Evolutionary conservation across 108 stramenopile species (phyloP).

Genomic region (Nitzschia inconspicua): DNA sequence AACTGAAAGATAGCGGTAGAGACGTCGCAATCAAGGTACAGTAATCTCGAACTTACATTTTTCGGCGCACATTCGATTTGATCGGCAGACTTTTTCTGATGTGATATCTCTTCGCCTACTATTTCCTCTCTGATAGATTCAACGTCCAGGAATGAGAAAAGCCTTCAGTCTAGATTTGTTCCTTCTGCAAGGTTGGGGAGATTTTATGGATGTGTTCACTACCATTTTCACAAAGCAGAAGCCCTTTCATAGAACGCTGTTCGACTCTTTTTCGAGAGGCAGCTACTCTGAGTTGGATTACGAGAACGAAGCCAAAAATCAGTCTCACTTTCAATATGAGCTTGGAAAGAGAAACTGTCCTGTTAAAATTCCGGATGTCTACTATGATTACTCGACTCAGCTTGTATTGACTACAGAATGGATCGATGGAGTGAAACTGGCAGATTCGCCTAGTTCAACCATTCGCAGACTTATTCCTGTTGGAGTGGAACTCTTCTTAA

Average conservation of each 20-base stretch:
- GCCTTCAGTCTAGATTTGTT: conserved; percentile 80
- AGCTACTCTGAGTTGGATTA: conserved; percentile 95
- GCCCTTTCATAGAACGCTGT: conserved; percentile 45
- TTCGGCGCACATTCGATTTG: too few relatives aligned
- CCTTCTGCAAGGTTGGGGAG: conserved; percentile 56
- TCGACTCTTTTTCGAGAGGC: conserved; percentile 41
- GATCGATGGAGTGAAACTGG: conserved; percentile 78
- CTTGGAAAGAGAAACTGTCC: conserved; percentile 38
- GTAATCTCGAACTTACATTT: too few relatives aligned
- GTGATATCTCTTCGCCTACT: too few relatives aligned
- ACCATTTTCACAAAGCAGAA: conserved; percentile 59
- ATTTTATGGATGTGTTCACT: conserved; percentile 52
- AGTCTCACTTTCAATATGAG: conserved; percentile 68
- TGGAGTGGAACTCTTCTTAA: conserved; percentile 83
- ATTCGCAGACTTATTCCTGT: conserved; percentile 76
- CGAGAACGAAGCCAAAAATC: conserved; percentile 87
- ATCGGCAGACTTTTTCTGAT: too few relatives aligned
- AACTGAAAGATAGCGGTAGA: conserved; percentile 16
- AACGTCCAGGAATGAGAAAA: conserved; percentile 76
- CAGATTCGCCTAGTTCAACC: conserved; percentile 44
- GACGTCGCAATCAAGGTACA: conserved; percentile 82
- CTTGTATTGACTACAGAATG: conserved; percentile 93
- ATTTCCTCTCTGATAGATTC: too few relatives aligned
- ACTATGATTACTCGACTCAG: conserved; percentile 71
- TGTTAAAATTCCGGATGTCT: conserved; percentile 79